These are phyloP conservation scores for Olyra latifolia DNA, from an alignment of 176 grass and related monocot genomes.

Conservation along the genomic window DNA sequence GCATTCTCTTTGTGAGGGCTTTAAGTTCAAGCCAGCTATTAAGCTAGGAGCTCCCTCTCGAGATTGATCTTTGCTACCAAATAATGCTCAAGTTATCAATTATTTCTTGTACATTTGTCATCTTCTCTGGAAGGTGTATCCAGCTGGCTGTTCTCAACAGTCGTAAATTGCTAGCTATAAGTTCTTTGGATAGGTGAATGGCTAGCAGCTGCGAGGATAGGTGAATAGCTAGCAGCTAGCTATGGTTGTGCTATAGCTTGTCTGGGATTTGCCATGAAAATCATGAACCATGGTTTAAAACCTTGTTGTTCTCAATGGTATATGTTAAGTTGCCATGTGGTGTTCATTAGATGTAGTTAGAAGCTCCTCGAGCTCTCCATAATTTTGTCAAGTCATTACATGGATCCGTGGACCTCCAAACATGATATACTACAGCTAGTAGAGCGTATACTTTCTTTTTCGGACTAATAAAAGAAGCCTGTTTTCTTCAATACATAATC, in stretches of 20 bases:
- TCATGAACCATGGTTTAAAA: too few relatives aligned
- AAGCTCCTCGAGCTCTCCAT: background rate
- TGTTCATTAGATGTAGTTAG: background rate
- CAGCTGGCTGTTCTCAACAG: background rate
- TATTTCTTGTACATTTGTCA: background rate
- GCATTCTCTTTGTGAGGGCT: background rate
- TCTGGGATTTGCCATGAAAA: too few relatives aligned
- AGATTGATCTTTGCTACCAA: conserved; percentile 4
- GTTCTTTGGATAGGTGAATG: too few relatives aligned
- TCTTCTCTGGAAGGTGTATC: conserved; percentile 15
- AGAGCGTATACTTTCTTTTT: background rate
- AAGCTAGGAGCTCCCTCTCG: background rate
- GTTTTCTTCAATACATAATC: conserved; percentile 18
- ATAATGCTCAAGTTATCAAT: background rate
- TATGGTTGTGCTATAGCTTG: too few relatives aligned
- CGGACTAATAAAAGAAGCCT: conserved; percentile 5
- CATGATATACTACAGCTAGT: conserved; percentile 21
- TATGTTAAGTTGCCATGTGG: background rate
- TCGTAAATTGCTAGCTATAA: too few relatives aligned
- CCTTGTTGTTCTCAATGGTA: background rate
- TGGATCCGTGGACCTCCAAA: background rate
- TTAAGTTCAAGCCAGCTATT: background rate
- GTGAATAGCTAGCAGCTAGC: too few relatives aligned
- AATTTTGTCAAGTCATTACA: background rate
- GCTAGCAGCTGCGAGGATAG: too few relatives aligned